phyloP scores from a whole-genome alignment of 768 basidiomycete species.

The Mrakia blollopis region DNA sequence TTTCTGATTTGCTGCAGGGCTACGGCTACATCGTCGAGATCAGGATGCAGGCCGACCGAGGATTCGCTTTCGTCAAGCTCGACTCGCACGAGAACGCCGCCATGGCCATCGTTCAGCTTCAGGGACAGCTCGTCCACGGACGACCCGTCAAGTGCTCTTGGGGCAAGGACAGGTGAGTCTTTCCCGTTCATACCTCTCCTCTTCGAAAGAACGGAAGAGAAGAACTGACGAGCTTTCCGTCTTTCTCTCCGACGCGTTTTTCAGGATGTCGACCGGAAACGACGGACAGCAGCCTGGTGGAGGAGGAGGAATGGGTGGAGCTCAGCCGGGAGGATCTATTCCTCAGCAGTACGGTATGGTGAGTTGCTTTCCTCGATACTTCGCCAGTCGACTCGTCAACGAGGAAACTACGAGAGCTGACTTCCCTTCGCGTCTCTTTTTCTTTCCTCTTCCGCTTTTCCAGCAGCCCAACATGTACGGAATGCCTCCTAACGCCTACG shows the following conservation, averaged over 20 bases:
- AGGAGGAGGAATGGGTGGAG: slow-evolving; percentile 26
- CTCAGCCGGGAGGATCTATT: slow-evolving; percentile 33
- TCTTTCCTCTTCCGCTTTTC: not conserved
- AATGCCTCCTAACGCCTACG: slow-evolving; percentile 34
- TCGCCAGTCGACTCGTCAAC: not conserved
- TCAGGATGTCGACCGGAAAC: slow-evolving; percentile 22
- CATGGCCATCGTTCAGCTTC: slow-evolving; percentile 93
- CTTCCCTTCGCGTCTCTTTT: not conserved
- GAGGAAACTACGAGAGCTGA: not conserved
- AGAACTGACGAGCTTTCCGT: slow-evolving; percentile 19
- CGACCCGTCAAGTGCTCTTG: slow-evolving; percentile 97
- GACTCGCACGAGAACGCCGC: slow-evolving; percentile 98
- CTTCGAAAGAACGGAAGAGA: slow-evolving; percentile 15
- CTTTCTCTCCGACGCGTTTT: not conserved
- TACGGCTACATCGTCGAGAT: slow-evolving; percentile 98
- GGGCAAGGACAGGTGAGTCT: slow-evolving; percentile 73
- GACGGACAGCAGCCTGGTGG: slow-evolving; percentile 30
- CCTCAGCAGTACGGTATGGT: slow-evolving; percentile 31
- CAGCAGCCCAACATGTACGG: slow-evolving; percentile 33
- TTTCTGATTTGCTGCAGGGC: slow-evolving; percentile 54
- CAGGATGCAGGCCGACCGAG: slow-evolving; percentile 97
- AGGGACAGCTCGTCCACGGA: slow-evolving; percentile 95
- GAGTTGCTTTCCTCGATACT: not conserved
- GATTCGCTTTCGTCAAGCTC: slow-evolving; percentile 97
- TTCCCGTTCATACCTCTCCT: no score